Base-by-base conservation (phyloP, 805 yeast species). In the Cephaloascus albidus region DNA sequence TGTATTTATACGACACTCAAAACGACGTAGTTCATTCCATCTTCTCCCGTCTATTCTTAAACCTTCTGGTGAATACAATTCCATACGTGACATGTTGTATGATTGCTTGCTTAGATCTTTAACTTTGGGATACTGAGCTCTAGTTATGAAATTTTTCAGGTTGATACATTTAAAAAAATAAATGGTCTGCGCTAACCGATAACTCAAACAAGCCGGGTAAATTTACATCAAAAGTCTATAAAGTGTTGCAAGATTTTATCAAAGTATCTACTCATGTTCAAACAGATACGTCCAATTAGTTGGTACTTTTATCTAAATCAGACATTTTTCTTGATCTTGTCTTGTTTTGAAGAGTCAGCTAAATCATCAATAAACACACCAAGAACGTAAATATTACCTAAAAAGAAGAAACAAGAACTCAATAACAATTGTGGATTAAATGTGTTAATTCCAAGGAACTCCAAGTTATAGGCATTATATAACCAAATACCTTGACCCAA, bases 51-150 rank as follows among this genome's bases (percentile, higher is more conserved):
- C 97, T 12, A 82, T 66, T 46, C 98, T 70, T 36, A 93, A 70
- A 3, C 98, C 98, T 60, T 93, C 97, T 4, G 96, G 96, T 0
- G 97, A 89, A 55, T 85, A 90, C 35, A 93, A 60, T 65, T 93
- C 98, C 49, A 78, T 60, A 40, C 85, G 69, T 33, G 81, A 76
- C 82, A 78, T 78, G 33, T 43, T 18, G 33, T n/a, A n/a, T n/a
- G n/a, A n/a, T n/a, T n/a, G n/a, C n/a, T n/a, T n/a, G n/a, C n/a
- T n/a, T n/a, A n/a, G n/a, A n/a, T n/a, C n/a, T n/a, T n/a, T n/a
- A n/a, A n/a, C n/a, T n/a, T n/a, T n/a, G n/a, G n/a, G n/a, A n/a
- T n/a, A n/a, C n/a, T n/a, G n/a, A n/a, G n/a, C n/a, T n/a, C n/a
- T n/a, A n/a, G n/a, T n/a, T n/a, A n/a, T n/a, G n/a, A n/a, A n/a